Conservation (phyloP, 768 basidiomycete genomes). For the Naganishia friedmannii region DNA sequence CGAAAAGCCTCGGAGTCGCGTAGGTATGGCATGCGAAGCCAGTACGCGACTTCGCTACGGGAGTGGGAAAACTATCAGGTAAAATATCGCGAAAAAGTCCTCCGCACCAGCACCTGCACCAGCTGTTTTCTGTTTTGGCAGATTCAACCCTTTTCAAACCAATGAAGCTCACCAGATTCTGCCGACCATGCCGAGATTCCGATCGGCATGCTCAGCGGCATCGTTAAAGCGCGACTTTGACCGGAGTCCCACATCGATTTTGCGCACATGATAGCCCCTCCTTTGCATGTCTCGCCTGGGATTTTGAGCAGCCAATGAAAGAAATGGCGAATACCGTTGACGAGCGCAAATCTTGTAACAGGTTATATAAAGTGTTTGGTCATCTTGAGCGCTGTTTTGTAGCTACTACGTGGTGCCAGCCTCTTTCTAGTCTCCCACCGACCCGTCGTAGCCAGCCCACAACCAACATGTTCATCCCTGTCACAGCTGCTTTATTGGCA, state of each 20-base stretch:
- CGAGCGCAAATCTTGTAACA: neutral
- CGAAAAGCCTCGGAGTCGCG: neutral
- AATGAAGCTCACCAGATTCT: neutral
- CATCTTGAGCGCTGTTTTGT: neutral
- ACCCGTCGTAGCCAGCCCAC: neutral
- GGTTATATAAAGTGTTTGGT: conserved; percentile 2
- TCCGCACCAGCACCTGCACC: neutral
- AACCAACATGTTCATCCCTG: conserved; percentile 19
- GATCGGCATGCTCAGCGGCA: conserved; percentile 20
- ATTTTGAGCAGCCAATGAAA: conserved; percentile 19
- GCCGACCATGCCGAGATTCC: conserved; percentile 12
- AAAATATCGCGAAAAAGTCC: neutral
- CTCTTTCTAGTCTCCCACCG: neutral
- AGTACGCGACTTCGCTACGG: neutral
- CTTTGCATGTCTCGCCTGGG: neutral
- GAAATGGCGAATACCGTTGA: neutral
- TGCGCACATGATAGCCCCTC: conserved; percentile 15
- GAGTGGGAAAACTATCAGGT: neutral
- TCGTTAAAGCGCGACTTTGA: conserved; percentile 17
- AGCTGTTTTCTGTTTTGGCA: no score
- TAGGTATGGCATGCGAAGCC: neutral
- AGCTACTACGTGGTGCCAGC: neutral
- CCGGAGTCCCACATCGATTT: conserved; percentile 17
- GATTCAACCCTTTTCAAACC: neutral
- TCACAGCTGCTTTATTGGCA: conserved; percentile 14